Evolutionary conservation across 306 rosid species (phyloP), one percentile per base, ranked within the genome.

Genomic region (Ormosia emarginata): DNA sequence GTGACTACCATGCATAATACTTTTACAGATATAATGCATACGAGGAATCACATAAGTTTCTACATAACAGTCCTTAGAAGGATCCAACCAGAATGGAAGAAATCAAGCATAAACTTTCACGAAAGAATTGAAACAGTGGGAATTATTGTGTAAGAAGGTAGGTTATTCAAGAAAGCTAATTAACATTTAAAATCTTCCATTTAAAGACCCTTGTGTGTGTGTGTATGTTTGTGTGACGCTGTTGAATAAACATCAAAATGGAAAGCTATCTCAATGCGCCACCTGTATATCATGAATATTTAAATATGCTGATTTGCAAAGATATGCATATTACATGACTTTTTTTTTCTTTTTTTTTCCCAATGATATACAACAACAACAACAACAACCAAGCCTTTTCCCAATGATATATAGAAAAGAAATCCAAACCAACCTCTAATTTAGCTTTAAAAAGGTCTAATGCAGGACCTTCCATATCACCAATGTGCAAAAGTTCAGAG

Each of bases 381-480:
- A n/a, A n/a, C n/a, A n/a, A n/a, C n/a, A n/a, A n/a, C n/a, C n/a
- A n/a, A n/a, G n/a, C n/a, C n/a, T n/a, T n/a, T 41, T n/a, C 9
- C 50, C 61, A 79, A 39, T 59, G 37, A 67, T 52, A 41, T 53
- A 67, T 10, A 50, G 10, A 49, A 79, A 73, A 52, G 10, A 55
- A 33, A 81, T 59, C 40, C 39, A 88, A 47, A 88, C 91, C 81
- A 68, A 93, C 99, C 98, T 95, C 99, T 81, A 95, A 73, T 82
- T 95, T 95, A 49, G 97, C 90, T 83, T 95, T 95, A 75, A 95
- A 95, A 77, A 93, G 99, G 89, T 93, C 99, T 80, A 95, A 86
- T 41, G 99, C 99, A 72, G 99, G 99, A 77, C 99, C 99, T 95
- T 95, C 98, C 97, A 92, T 89, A 86, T 95, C 99, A 66, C 96